Base-by-base conservation (phyloP, 75 land plant genomes). In the Sequoiadendron giganteum region DNA sequence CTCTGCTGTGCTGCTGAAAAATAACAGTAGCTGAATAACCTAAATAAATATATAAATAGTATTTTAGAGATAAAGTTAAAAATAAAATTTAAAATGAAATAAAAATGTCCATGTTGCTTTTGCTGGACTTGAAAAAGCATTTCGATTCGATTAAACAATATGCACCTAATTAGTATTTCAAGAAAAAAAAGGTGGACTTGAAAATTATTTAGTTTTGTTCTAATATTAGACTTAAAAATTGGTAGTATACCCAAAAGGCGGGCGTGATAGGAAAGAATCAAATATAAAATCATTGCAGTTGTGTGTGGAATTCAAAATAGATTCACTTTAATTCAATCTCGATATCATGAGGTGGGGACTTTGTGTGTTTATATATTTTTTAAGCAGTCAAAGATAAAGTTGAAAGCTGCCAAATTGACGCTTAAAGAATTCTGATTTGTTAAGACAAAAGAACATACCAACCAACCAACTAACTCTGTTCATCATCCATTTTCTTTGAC, bases 221-320 rank as follows among this genome's bases (percentile, higher is more conserved):
- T 82, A 82, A 82, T 82, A 82, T 79, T 39, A 79, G 43, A 19
- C 10, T 19, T 42, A 42, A 79, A 79, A 81, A 47, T 43, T 82
- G 48, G 25, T 40, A 40, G 82, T 13, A n/a, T 39, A 79, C 30
- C 52, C 7, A n/a, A 45, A 47, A 11, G 28, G 47, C 48, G 47
- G 32, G n/a, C 84, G 84, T 30, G 38, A 75, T 32, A 75, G 77
- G 38, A 75, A 30, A 75, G 77, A 75, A 34, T 75, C 77, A 75
- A 75, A 75, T 75, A 75, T 75, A 34, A 75, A 75, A 75, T 75
- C 13, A 75, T 75, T 75, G 77, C 77, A 13, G 38, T 32, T 75
- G n/a, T 82, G 47, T 81, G 84, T 43, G n/a, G 84, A 82, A 45
- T 82, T 82, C 84, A 82, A 82, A 45, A 82, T 45, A 82, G 47